A percentile compares a stretch with the other conserved stretches of the same genome.
phyloP scores from a whole-genome alignment of 306 rosid genomes.

The Vachellia collinsii region DNA sequence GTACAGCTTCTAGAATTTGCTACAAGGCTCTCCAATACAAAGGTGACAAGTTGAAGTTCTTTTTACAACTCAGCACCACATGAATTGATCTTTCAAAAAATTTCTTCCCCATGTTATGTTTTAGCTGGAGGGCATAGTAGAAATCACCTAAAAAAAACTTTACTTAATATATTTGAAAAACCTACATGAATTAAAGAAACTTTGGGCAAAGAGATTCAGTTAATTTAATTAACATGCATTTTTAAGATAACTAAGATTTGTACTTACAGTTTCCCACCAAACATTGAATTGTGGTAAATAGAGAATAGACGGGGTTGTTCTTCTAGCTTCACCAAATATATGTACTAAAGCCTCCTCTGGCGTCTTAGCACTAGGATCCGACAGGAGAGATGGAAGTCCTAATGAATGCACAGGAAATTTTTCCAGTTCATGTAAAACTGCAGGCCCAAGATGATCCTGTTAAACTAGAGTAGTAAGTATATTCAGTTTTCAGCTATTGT shows the following conservation, averaged over 20 bases:
- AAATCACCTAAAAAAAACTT: background rate
- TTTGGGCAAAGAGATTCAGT: constrained; percentile 22
- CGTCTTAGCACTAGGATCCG: constrained; percentile 99
- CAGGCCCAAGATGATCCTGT: constrained; percentile 99
- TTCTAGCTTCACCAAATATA: constrained; percentile 96
- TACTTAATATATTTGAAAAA: background rate
- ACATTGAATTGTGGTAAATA: constrained; percentile 88
- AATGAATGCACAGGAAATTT: constrained; percentile 94
- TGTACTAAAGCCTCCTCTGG: constrained; percentile 98
- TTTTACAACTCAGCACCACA: background rate
- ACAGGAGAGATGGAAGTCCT: constrained; percentile 91
- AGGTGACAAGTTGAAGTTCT: background rate
- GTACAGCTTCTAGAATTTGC: background rate
- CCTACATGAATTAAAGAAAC: background rate
- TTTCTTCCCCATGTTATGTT: background rate
- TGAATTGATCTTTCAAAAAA: background rate
- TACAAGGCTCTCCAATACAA: background rate
- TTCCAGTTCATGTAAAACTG: constrained; percentile 95
- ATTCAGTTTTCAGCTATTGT: constrained; percentile 58
- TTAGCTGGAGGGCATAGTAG: background rate
- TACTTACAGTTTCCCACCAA: constrained; percentile 99
- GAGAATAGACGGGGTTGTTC: constrained; percentile 92
- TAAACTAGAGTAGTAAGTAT: constrained; percentile 96
- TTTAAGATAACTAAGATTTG: constrained; percentile 19
- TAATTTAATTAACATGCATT: constrained; percentile 30